Evolutionary conservation across 768 basidiomycete species (phyloP).

Genomic region (Rhizopogon sp.): DNA sequence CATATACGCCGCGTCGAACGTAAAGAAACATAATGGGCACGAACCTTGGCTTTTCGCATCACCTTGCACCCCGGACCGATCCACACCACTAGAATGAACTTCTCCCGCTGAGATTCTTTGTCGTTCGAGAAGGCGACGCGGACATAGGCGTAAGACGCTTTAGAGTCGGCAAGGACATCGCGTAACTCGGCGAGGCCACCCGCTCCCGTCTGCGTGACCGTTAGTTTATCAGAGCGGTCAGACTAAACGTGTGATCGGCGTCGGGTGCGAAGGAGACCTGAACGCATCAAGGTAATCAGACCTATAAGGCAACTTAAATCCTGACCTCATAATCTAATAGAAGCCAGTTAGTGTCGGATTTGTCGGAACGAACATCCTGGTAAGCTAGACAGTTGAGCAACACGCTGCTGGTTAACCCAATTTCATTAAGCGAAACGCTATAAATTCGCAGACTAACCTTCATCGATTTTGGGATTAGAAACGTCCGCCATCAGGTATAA

Average conservation of each 20-base stretch:
- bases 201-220: slow-evolving; percentile 71
- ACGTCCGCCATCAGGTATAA: slow-evolving; percentile 65
- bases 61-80: slow-evolving; percentile 80
- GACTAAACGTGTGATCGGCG: slow-evolving; percentile 31
- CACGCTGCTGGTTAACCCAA: slow-evolving; percentile 15
- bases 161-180: slow-evolving; percentile 62
- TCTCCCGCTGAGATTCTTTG: slow-evolving; percentile 82
- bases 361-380: slow-evolving; percentile 80
- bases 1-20: slow-evolving; percentile 12
- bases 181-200: slow-evolving; percentile 78
- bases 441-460: slow-evolving; percentile 45
- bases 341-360: slow-evolving; percentile 85
- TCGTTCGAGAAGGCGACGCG: slow-evolving; percentile 84
- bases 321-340: slow-evolving; percentile 83
- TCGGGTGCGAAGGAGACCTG: slow-evolving; percentile 6
- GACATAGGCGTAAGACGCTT: slow-evolving; percentile 80
- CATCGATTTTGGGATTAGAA: slow-evolving; percentile 62
- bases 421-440: slow-evolving; percentile 1
- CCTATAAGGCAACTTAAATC: not conserved
- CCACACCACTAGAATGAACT: slow-evolving; percentile 83
- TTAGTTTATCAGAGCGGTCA: slow-evolving; percentile 78
- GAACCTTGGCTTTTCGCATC: slow-evolving; percentile 88
- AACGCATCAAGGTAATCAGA: slow-evolving; percentile 10
- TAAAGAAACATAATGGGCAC: slow-evolving; percentile 19
- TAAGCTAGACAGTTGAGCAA: slow-evolving; percentile 57